Evolutionary conservation across 2,329 filamentous ascomycete species (phyloP).

Genomic region (Colletotrichum sojae): DNA sequence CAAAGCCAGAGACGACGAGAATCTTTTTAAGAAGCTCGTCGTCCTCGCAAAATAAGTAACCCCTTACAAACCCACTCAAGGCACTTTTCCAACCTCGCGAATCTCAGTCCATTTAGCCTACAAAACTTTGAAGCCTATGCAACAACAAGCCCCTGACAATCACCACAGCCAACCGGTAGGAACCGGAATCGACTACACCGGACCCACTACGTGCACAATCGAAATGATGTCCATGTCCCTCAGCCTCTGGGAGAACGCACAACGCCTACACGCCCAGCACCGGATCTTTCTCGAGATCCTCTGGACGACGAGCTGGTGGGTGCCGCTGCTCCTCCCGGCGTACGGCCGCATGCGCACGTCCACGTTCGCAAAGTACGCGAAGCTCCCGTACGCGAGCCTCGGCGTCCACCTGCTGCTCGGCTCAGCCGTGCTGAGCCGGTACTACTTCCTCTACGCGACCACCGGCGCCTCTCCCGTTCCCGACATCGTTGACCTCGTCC

Average conservation of each 20-base stretch:
- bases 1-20: too few species aligned
- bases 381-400: conserved; percentile 21
- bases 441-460: conserved; percentile 16
- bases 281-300: conserved; percentile 24
- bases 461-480: conserved; percentile 12
- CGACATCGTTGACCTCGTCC: not conserved
- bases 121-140: conserved; percentile 1
- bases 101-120: conserved; percentile 5
- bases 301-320: conserved; percentile 4
- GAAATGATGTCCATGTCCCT: not conserved
- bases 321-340: conserved; percentile 7
- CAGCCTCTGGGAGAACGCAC: conserved; percentile 12
- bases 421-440: conserved; percentile 6
- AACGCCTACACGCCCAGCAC: conserved; percentile 13
- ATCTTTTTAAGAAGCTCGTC: too few species aligned
- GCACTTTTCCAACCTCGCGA: too few species aligned
- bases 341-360: not conserved
- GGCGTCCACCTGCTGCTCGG: conserved; percentile 6
- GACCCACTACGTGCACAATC: conserved; percentile 13
- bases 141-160: conserved; percentile 4
- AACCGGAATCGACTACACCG: not conserved
- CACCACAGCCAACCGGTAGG: not conserved
- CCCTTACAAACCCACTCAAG: too few species aligned
- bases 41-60: too few species aligned
- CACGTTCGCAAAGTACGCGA: conserved; percentile 9